phyloP scores from a whole-genome alignment of 2,329 filamentous ascomycete species.

The Colletotrichum liaoningense region DNA sequence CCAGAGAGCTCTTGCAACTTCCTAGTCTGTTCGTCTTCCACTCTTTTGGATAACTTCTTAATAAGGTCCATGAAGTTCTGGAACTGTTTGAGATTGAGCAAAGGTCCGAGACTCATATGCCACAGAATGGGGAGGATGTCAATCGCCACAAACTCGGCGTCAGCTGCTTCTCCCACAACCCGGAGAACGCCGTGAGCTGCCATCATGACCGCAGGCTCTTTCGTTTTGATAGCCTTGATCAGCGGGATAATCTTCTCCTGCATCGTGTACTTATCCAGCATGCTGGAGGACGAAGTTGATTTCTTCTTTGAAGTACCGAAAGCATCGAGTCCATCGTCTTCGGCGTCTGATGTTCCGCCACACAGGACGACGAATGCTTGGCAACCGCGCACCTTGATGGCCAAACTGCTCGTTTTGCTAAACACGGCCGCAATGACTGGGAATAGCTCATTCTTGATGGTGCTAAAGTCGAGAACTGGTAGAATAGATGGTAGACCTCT shows the following conservation, averaged over 20 bases:
- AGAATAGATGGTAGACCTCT: constrained; percentile 83
- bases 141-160: constrained; percentile 91
- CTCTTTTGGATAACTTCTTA: constrained; percentile 79
- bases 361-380: constrained; percentile 93
- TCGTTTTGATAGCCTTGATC: constrained; percentile 94
- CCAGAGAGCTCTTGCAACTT: constrained; percentile 88
- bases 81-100: constrained; percentile 90
- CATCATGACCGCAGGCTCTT: constrained; percentile 98
- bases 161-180: constrained; percentile 84
- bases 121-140: constrained; percentile 92
- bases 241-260: constrained; percentile 96
- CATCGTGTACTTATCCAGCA: constrained; percentile 96
- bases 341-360: constrained; percentile 73
- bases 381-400: constrained; percentile 92
- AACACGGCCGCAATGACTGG: constrained; percentile 92
- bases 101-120: constrained; percentile 89
- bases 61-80: constrained; percentile 91
- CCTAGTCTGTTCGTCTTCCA: constrained; percentile 89
- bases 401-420: constrained; percentile 90
- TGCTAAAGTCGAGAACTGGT: constrained; percentile 92
- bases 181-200: constrained; percentile 86
- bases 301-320: constrained; percentile 68
- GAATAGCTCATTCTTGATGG: constrained; percentile 96
- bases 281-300: constrained; percentile 76
- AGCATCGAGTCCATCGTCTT: constrained; percentile 81